A percentile compares a stretch with the other conserved stretches of the same genome.
These are phyloP conservation scores for Stemphylium vesicarium DNA, from an alignment of 2,329 filamentous ascomycete genomes.

Conservation along the genomic window DNA sequence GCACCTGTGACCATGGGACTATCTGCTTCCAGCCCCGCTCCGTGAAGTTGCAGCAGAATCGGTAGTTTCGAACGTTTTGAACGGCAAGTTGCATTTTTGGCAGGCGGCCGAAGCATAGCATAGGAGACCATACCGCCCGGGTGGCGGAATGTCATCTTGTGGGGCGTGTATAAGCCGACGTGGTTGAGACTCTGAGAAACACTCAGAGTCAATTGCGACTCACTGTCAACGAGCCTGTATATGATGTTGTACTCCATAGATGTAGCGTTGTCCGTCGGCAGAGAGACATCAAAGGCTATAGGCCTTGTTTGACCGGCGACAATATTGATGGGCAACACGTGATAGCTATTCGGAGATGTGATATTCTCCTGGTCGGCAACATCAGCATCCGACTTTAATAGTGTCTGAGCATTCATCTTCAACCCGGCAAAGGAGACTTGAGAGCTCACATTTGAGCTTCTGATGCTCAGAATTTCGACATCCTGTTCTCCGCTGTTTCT, in stretches of 20 bases:
- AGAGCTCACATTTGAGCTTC: slow-evolving; percentile 27
- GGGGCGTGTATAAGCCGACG: slow-evolving; percentile 50
- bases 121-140: slow-evolving; percentile 63
- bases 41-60: slow-evolving; percentile 61
- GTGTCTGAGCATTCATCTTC: slow-evolving; percentile 14
- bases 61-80: slow-evolving; percentile 46
- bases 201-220: slow-evolving; percentile 20
- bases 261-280: slow-evolving; percentile 29
- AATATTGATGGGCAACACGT: slow-evolving; percentile 21
- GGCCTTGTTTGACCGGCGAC: slow-evolving; percentile 52
- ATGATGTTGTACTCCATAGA: slow-evolving; percentile 33
- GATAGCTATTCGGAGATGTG: not conserved
- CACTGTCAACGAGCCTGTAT: slow-evolving; percentile 29
- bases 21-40: slow-evolving; percentile 63
- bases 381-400: slow-evolving; percentile 17
- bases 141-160: slow-evolving; percentile 63
- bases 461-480: slow-evolving; percentile 45
- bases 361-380: slow-evolving; percentile 18
- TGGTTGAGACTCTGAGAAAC: slow-evolving; percentile 36
- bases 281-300: slow-evolving; percentile 46
- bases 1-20: slow-evolving; percentile 54
- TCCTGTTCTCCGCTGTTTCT: slow-evolving; percentile 53
- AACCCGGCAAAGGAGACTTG: slow-evolving; percentile 10
- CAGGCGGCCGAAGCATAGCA: slow-evolving; percentile 62
- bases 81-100: slow-evolving; percentile 46